Conservation (phyloP, 768 basidiomycete species). For the Hysterangium stoloniferum region DNA sequence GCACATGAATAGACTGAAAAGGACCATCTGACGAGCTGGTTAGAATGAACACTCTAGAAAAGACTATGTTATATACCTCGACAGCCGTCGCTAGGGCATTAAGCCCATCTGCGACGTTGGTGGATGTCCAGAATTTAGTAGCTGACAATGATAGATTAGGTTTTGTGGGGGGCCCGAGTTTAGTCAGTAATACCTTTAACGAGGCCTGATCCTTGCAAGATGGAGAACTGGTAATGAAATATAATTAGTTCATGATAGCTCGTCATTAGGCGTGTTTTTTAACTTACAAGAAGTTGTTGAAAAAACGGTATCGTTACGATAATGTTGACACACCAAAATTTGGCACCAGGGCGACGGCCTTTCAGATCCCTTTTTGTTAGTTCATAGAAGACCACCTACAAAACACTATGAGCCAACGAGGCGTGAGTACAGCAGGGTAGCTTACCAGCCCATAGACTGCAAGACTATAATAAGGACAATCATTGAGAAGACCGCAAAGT, state of each 20-base stretch:
- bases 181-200: slow-evolving; percentile 43
- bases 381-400: slow-evolving; percentile 64
- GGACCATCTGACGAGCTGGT: slow-evolving; percentile 55
- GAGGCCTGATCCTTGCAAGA: slow-evolving; percentile 51
- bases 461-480: slow-evolving; percentile 34
- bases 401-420: not conserved
- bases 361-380: slow-evolving; percentile 71
- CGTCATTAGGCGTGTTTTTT: not conserved
- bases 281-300: slow-evolving; percentile 64
- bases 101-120: slow-evolving; percentile 79
- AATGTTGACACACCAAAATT: slow-evolving; percentile 77
- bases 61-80: slow-evolving; percentile 44
- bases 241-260: not conserved
- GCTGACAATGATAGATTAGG: slow-evolving; percentile 27
- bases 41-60: not conserved
- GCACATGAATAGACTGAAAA: slow-evolving; percentile 70
- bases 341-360: slow-evolving; percentile 68
- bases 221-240: slow-evolving; percentile 42
- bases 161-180: not conserved
- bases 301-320: slow-evolving; percentile 48
- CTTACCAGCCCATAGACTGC: slow-evolving; percentile 69
- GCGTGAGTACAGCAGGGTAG: too few relatives aligned
- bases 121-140: slow-evolving; percentile 73
- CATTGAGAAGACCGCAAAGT: not conserved
- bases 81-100: slow-evolving; percentile 80